phyloP scores from a whole-genome alignment of 345 rosid species.

The Crucihimalaya himalaica region DNA sequence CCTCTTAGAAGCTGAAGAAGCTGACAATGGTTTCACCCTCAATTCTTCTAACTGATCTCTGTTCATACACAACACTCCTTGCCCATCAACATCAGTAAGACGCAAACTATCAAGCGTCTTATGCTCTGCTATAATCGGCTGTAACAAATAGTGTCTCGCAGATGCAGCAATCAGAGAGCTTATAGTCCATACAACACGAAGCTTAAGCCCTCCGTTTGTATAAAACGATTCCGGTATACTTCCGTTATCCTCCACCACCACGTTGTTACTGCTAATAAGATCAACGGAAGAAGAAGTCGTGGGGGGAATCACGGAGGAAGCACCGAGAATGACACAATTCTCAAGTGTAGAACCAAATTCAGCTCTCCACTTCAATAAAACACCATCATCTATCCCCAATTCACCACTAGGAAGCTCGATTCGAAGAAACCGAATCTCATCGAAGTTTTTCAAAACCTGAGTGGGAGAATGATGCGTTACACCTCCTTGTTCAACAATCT shows the following conservation, averaged over 20 bases:
- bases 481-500: slow-evolving; percentile 69
- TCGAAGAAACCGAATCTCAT: slow-evolving; percentile 79
- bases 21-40: slow-evolving; percentile 86
- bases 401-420: slow-evolving; percentile 93
- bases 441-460: slow-evolving; percentile 84
- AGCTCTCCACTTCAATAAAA: slow-evolving; percentile 84
- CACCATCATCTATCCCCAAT: slow-evolving; percentile 83
- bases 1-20: slow-evolving; percentile 95
- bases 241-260: slow-evolving; percentile 65
- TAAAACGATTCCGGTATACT: slow-evolving; percentile 93
- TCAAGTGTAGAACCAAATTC: slow-evolving; percentile 96
- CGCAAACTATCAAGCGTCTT: slow-evolving; percentile 80
- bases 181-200: slow-evolving; percentile 96
- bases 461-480: slow-evolving; percentile 99
- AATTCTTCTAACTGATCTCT: slow-evolving; percentile 89
- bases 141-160: slow-evolving; percentile 85
- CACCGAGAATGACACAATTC: slow-evolving; percentile 90
- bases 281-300: slow-evolving; percentile 28
- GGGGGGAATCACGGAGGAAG: slow-evolving; percentile 59
- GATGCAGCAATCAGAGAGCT: slow-evolving; percentile 97
- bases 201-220: slow-evolving; percentile 88
- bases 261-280: neutral
- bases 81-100: slow-evolving; percentile 81
- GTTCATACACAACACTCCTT: slow-evolving; percentile 89
- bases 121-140: slow-evolving; percentile 89